Evolutionary conservation across 1,284 basidiomycete genomes (phyloP).

Genomic region (Fistulinella cinereoalba): DNA sequence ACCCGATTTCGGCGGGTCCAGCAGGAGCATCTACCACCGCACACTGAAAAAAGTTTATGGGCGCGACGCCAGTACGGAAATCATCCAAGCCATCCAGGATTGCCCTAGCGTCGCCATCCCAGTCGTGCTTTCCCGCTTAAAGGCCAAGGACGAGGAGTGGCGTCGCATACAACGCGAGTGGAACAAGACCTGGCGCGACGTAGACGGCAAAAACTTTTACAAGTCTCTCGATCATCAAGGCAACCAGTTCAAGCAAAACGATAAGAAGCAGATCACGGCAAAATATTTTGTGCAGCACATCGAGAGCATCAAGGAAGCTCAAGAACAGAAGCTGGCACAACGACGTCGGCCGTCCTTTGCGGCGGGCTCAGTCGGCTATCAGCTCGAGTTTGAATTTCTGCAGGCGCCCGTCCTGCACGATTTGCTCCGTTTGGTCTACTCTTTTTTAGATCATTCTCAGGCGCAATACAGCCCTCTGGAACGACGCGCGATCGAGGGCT

Average conservation of each 20-base stretch:
- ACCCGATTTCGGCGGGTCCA: conserved; percentile 86
- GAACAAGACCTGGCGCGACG: conserved; percentile 96
- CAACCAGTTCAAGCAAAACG: conserved; percentile 90
- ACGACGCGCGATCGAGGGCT: conserved; percentile 80
- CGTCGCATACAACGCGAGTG: conserved; percentile 92
- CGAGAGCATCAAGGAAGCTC: conserved; percentile 73
- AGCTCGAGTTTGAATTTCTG: conserved; percentile 78
- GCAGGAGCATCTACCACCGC: conserved; percentile 88
- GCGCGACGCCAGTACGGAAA: conserved; percentile 75
- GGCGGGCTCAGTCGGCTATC: conserved; percentile 57
- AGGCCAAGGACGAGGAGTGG: conserved; percentile 98
- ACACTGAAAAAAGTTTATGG: conserved; percentile 97
- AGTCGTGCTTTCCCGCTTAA: conserved; percentile 87
- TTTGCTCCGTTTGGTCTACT: conserved; percentile 84
- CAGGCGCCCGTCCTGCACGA: conserved; percentile 86
- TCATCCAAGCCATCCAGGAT: conserved; percentile 91
- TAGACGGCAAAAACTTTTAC: conserved; percentile 96
- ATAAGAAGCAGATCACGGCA: conserved; percentile 93
- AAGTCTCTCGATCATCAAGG: conserved; percentile 97
- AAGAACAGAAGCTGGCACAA: conserved; percentile 50
- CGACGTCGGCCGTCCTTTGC: conserved; percentile 37
- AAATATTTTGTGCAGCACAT: conserved; percentile 91
- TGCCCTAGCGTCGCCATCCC: conserved; percentile 89
- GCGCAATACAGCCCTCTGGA: conserved; percentile 75
- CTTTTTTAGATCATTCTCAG: conserved; percentile 85